A percentile compares a stretch with the other conserved stretches of the same genome.
phyloP scores from a whole-genome alignment of 2,329 filamentous ascomycete species.

The Cercospora zeae-maydis region DNA sequence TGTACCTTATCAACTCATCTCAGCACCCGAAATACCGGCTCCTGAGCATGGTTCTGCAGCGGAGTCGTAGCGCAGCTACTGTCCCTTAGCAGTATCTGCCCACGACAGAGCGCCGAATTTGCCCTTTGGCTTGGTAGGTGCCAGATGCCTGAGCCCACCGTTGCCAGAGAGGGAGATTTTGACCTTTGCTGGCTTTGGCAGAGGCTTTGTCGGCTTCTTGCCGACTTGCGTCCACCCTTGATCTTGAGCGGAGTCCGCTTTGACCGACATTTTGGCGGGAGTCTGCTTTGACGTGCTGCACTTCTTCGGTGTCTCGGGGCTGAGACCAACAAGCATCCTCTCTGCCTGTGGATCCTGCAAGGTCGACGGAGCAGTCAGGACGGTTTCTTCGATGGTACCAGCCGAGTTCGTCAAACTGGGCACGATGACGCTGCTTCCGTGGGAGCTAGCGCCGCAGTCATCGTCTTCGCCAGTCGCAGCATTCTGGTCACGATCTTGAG shows the following conservation, averaged over 20 bases:
- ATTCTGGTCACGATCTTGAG: conserved; percentile 12
- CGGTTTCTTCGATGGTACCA: conserved; percentile 8
- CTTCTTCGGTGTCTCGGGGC: conserved; percentile 3
- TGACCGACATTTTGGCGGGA: neutral
- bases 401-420: conserved; percentile 16
- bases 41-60: neutral
- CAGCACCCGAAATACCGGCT: neutral
- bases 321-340: neutral
- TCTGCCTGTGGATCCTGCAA: neutral
- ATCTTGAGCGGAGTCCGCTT: conserved; percentile 4
- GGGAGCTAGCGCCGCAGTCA: conserved; percentile 5
- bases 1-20: neutral
- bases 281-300: conserved; percentile 12
- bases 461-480: conserved; percentile 16
- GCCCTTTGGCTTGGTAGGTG: conserved; percentile 17
- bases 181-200: conserved; percentile 1
- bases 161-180: conserved; percentile 24
- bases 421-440: conserved; percentile 19
- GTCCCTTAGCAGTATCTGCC: conserved; percentile 11
- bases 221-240: conserved; percentile 23
- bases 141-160: conserved; percentile 24
- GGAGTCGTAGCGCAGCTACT: neutral
- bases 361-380: conserved; percentile 12
- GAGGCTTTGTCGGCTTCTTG: conserved; percentile 19
- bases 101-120: conserved; percentile 19